Evolutionary conservation across 495 filamentous ascomycete genomes (phyloP).

Genomic region (Massariosphaeria phaeospora): DNA sequence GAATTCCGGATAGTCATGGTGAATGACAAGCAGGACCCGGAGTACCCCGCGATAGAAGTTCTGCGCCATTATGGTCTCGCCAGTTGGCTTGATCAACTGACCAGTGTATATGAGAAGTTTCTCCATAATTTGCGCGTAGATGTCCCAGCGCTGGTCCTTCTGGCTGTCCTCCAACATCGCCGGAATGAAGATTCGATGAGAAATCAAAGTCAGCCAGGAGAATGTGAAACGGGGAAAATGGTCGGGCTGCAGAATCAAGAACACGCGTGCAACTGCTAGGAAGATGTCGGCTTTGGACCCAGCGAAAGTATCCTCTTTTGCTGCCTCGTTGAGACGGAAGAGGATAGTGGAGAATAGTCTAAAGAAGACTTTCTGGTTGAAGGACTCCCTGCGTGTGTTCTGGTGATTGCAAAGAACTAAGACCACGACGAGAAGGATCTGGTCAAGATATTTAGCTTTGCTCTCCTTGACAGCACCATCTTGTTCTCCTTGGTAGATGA

Average conservation of each 20-base stretch:
- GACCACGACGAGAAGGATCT: conserved; percentile 67
- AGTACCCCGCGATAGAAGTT: conserved; percentile 79
- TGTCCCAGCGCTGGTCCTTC: conserved; percentile 50
- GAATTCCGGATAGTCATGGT: conserved; percentile 94
- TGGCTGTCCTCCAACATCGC: conserved; percentile 59
- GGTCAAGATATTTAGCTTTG: conserved; percentile 64
- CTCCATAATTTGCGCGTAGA: conserved; percentile 70
- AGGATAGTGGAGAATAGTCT: conserved; percentile 82
- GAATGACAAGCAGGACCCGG: conserved; percentile 75
- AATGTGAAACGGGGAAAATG: conserved; percentile 77
- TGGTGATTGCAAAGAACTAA: conserved; percentile 83
- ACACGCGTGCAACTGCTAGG: conserved; percentile 65
- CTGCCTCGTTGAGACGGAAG: conserved; percentile 56
- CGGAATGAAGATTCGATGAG: conserved; percentile 84
- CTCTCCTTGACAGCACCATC: conserved; percentile 54
- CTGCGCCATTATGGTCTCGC: conserved; percentile 64
- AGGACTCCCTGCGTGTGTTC: conserved; percentile 69
- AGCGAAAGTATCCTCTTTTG: conserved; percentile 36
- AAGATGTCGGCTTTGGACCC: conserved; percentile 64
- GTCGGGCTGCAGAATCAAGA: conserved; percentile 68
- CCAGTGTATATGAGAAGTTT: conserved; percentile 70
- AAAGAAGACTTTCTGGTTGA: conserved; percentile 87
- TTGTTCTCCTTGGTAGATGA: conserved; percentile 58
- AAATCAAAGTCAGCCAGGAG: conserved; percentile 74
- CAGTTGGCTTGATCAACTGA: conserved; percentile 68